Evolutionary conservation across 345 rosid species (phyloP), one percentile per base, ranked within the genome.

Genomic region (Heritiera fomes): DNA sequence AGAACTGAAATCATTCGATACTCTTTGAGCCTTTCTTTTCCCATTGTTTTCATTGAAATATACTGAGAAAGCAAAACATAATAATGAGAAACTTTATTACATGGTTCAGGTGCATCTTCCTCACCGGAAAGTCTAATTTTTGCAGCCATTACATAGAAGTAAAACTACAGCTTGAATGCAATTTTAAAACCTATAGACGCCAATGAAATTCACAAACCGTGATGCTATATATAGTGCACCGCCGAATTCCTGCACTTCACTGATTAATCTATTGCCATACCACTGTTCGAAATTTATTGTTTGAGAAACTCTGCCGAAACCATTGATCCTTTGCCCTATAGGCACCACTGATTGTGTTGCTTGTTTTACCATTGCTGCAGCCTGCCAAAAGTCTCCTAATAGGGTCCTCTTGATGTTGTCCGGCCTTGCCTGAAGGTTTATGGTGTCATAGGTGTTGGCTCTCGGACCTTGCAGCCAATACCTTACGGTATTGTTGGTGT

Each of bases 381-480:
- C 75, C 46, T 73, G 18, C 87, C 53, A 82, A 49, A 76, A 82
- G 4, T 71, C 70, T 0, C 82, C 80, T 2, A 5, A 0, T 14
- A 18, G 3, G 0, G 64, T 52, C 41, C 65, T 43, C 63, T 75
- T 70, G 60, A 85, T 77, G 71, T 82, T 82, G 23, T 74, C 41
- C 12, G 83, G 83, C 8, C 32, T 30, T 64, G 10, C 45, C 49
- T 32, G 59, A 46, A 18, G 20, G 17, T 72, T 68, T 7, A 79
- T 45, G 8, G 49, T 41, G 13, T 77, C 61, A 41, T 20, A 23
- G 6, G 76, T 74, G 67, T 61, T 76, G 13, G 75, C 75, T 43
- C 41, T 53, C 2, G 79, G 81, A 50, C 84, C 87, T 32, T 6
- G 72, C 40, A 82, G 83, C 81, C 79, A 80, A 64, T 41, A 77